Conservation (phyloP, 2,329 filamentous ascomycete species). For the Apiospora pterosperma region DNA sequence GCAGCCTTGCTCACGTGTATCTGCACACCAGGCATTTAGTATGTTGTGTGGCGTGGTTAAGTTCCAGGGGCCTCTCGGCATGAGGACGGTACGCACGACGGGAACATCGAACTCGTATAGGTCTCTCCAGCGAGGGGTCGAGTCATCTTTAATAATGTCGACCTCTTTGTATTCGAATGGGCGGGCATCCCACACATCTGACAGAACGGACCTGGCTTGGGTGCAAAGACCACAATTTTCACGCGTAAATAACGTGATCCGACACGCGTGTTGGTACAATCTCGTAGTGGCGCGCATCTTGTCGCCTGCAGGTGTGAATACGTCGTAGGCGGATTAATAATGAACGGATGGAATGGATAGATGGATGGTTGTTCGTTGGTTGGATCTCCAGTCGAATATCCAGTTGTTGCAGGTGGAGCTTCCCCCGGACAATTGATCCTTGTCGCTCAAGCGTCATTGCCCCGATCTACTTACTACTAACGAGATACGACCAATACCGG, state of each 20-base stretch:
- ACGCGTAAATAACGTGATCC: conserved; percentile 74
- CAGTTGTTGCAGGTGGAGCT: not conserved
- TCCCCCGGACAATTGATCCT: not conserved
- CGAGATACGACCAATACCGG: not conserved
- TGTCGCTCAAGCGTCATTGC: not conserved
- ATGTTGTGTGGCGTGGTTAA: not conserved
- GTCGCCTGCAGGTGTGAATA: not conserved
- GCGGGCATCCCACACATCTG: conserved; percentile 62
- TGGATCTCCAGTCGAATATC: not conserved
- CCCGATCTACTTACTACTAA: too few species aligned
- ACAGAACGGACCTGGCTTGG: conserved; percentile 65
- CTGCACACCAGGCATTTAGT: conserved; percentile 28
- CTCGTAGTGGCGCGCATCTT: conserved; percentile 47
- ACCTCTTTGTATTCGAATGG: conserved; percentile 69
- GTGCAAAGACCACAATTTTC: conserved; percentile 68
- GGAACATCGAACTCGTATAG: conserved; percentile 81
- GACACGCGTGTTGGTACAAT: conserved; percentile 50
- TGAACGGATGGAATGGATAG: not conserved
- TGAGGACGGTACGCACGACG: conserved; percentile 55
- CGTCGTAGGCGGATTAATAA: too few species aligned
- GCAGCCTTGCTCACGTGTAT: conserved; percentile 60
- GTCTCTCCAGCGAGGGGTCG: conserved; percentile 60
- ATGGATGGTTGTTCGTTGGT: not conserved
- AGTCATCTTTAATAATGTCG: conserved; percentile 62
- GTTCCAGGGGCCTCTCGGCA: not conserved